Base-by-base conservation (phyloP, 352 stramenopile species). In the Globisporangium camurandrum region DNA sequence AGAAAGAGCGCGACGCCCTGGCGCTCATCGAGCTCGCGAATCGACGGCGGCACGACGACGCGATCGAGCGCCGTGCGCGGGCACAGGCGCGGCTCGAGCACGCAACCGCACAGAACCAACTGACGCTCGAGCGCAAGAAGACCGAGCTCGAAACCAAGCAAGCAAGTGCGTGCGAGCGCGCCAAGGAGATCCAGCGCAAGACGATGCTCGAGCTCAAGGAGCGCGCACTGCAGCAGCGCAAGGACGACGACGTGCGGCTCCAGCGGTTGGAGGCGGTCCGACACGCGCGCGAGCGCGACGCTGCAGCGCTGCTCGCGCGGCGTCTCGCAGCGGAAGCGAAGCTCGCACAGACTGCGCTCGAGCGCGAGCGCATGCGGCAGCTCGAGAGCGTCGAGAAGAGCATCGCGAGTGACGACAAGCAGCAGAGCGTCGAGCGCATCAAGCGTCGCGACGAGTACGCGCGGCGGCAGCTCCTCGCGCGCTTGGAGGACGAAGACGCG, bases 381-480 rank as follows among this genome's bases (percentile, higher is more conserved):
- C 44, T 92, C 4, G 56, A 65, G 4, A 73, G 65, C 24, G 67
- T 91, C 20, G 73, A 88, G 36, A 76, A 71, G 43, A 57, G 76
- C 27, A 38, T 91, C 47, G 55, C 51, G 27, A 45, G 69, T 12
- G 58, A 84, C 26, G 75, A 88, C 42, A 84, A 83, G 44, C 62
- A 76, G 36, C 60, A 86, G 24, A 89, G 84, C 12, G 75, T 89
- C 23, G 71, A 83, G 49, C 75, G 80, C 8, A 69, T 92, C 55
- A 84, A 88, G 48, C 64, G 78, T 16, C 72, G 88, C 36, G 75
- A 87, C 5, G 71, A 74, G 41, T 89, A 89, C 52, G 74, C 72
- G 33, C 77, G 77, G 0, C 36, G 74, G 31, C 70, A 88, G 31
- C 66, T 86, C 39, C 40, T 84, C 6, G 62, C 67, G 23, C 61